Percentiles rank a stretch among this genome's conserved stretches.
phyloP scores from a whole-genome alignment of 305 asterid genomes.

The Fraxinus nigra region DNA sequence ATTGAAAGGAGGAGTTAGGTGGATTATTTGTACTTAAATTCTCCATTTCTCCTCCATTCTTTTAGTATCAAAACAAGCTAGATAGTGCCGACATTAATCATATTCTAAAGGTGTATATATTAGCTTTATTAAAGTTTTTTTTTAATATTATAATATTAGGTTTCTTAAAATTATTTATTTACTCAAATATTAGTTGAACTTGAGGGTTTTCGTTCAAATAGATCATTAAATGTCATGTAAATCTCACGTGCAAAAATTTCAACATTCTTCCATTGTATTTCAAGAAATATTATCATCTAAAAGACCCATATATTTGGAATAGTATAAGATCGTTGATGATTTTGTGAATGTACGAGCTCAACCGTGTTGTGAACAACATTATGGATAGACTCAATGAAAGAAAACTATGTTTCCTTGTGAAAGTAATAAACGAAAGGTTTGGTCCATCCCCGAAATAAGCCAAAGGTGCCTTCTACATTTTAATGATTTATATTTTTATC shows the following conservation, averaged over 20 bases:
- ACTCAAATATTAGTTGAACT: background rate
- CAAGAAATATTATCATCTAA: background rate
- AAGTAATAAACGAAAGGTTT: background rate
- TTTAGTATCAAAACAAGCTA: background rate
- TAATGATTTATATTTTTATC: background rate
- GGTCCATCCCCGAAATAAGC: background rate
- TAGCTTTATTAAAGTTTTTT: background rate
- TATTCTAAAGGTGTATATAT: background rate
- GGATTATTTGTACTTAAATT: background rate
- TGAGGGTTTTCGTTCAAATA: background rate
- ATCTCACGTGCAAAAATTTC: background rate
- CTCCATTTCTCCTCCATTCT: background rate
- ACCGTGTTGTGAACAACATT: background rate
- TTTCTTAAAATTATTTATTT: background rate
- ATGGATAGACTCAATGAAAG: background rate
- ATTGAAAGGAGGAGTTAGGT: slow-evolving; percentile 7
- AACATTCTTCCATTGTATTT: background rate
- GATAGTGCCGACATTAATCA: background rate
- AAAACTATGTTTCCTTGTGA: background rate
- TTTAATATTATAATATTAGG: background rate
- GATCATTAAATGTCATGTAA: background rate
- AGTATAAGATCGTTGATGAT: background rate
- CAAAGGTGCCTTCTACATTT: background rate
- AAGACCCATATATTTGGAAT: background rate
- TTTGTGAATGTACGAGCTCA: background rate